phyloP scores from a whole-genome alignment of 1,284 basidiomycete genomes.

The Cutaneotrichosporon cyanovorans region DNA sequence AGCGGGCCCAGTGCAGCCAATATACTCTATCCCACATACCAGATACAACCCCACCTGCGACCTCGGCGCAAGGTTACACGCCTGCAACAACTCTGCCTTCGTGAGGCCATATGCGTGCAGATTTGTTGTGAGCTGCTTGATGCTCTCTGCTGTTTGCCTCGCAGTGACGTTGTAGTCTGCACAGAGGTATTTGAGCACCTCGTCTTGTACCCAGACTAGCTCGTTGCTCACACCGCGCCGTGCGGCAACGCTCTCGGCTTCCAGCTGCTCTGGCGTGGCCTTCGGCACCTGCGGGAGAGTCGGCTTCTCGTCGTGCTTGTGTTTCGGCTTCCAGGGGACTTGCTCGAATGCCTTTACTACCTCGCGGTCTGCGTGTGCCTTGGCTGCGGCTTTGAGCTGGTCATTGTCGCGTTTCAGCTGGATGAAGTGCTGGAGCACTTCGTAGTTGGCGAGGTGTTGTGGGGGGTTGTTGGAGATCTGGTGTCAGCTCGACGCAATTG shows the following conservation, averaged over 20 bases:
- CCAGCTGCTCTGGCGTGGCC: conserved; percentile 44
- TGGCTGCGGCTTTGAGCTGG: conserved; percentile 58
- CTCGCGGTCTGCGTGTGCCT: conserved; percentile 30
- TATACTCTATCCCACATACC: conserved; percentile 44
- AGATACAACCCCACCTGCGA: conserved; percentile 80
- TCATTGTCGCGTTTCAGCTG: conserved; percentile 60
- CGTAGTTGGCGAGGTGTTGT: conserved; percentile 74
- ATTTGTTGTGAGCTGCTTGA: conserved; percentile 59
- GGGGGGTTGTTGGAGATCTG: conserved; percentile 70
- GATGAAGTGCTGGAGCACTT: conserved; percentile 71
- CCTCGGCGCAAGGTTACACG: conserved; percentile 78
- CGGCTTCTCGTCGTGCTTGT: conserved; percentile 9
- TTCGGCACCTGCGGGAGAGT: conserved; percentile 36
- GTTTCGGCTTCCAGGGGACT: not conserved
- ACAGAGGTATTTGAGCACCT: conserved; percentile 72
- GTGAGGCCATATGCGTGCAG: conserved; percentile 68
- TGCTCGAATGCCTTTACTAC: conserved; percentile 9
- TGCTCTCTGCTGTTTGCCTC: conserved; percentile 59
- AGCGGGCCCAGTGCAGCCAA: not conserved
- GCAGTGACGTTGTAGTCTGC: conserved; percentile 51
- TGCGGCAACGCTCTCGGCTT: conserved; percentile 44
- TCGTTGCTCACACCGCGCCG: conserved; percentile 59
- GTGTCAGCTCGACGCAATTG: not conserved
- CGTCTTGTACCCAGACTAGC: conserved; percentile 76
- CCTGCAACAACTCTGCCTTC: conserved; percentile 83